Base-by-base conservation (phyloP, 2,329 filamentous ascomycete genomes). In the Aspergillus uvarum region DNA sequence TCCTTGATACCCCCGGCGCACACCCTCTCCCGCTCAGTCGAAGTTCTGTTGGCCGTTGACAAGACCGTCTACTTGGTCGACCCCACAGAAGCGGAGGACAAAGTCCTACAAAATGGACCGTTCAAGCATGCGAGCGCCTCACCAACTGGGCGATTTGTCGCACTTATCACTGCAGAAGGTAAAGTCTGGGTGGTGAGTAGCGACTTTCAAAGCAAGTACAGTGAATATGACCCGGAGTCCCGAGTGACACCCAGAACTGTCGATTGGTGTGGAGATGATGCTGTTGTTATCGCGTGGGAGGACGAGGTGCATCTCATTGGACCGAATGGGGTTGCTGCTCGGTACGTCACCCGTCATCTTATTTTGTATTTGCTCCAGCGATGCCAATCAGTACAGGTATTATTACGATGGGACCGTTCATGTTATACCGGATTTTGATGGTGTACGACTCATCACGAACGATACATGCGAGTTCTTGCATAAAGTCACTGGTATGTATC, bases 391-490 rank as follows among this genome's bases (percentile, higher is more conserved):
- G 42, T 42, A 80, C 47, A 88, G 86, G 63, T 95, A 92, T 74
- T 94, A 92, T 68, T 98, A 98, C 74, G 92, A 98, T 70, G 91
- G 89, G 8, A 88, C 91, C 63, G 89, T 99, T 12, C 95, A 98
- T 74, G 83, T 98, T 3, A 82, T 97, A 47, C 89, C 92, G 16
- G 93, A 96, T 81, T 83, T 85, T 62, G 95, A 99, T 72, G 95
- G 95, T n/a, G 88, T 96, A 24, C 86, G 93, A 16, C 79, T 99
- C 8, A 82, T 99, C 50, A 96, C 92, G 3, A 96, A 96, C 68
- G 91, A 96, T 69, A 88, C 90, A n/a, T 98, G 94, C 77, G 95
- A 99, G 68, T 98, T 98, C 71, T 74, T 99, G n/a, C 93, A 99
- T 70, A 93, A 92, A 71, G 92, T 99, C 0, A 91, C 94, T 0